Base-by-base conservation (phyloP, 768 basidiomycete genomes). In the Suillus americanus region DNA sequence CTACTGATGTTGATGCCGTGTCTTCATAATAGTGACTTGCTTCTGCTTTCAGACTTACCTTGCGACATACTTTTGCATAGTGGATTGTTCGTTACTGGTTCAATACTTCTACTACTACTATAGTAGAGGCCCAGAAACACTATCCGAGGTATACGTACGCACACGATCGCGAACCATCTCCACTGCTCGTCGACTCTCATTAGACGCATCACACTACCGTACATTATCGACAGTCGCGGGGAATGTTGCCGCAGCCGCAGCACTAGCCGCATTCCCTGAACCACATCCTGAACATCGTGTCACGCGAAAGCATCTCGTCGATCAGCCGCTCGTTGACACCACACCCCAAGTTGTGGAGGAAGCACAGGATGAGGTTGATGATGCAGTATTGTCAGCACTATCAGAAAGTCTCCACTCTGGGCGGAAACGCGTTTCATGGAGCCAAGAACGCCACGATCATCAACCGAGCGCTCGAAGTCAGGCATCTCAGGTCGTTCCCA, bases 31-130 rank as follows among this genome's bases (percentile, higher is more conserved):
- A 50, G 53, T 65, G 57, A 53, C 60, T 63, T 35, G 33, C 61
- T 16, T 40, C 50, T 62, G 63, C 48, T 50, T 14, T 25, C 23
- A 97, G 94, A 97, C 87, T 48, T 93, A 87, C 74, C 92, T 99
- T 53, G 97, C 97, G 3, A 82, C 83, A 0, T 99, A 99, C 75
- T 99, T 98, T 73, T 90, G 92, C 71, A 78, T 84, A 62, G 85
- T 99, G 60, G 97, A 99, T 75, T 79, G 87, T 59, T 79, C 82
- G 37, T 82, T 99, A 30, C 79, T 96, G 53, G 74, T 72, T 9
- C 97, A 99, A 74, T 99, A 89, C 78, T 79, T 88, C 71, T 92
- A 97, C 78, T 97, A 95, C 71, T 92, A 97, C 78, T 97, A 95
- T 71, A 77, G 80, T 48, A 73, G 76, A 20, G 72, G 70, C 35